Evolutionary conservation across 208 protist genomes (phyloP).

Genomic region (Trypanosoma vivax): DNA sequence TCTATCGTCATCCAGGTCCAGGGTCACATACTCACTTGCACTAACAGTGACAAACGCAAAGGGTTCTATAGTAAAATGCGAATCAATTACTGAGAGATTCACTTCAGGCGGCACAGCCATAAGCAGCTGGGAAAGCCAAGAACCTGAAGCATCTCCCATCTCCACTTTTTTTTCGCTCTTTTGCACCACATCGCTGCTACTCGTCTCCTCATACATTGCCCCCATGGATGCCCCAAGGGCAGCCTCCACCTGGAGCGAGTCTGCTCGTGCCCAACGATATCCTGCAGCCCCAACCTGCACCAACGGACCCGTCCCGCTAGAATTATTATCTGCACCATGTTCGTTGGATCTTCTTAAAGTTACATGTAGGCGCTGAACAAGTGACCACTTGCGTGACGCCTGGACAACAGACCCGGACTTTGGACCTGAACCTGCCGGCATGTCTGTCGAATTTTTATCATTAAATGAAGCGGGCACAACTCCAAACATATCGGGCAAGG

Average conservation of each 20-base stretch:
- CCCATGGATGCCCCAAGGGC: conserved; percentile 5
- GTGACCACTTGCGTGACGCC: conserved; percentile 16
- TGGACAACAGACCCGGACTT: conserved; percentile 7
- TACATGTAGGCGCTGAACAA: conserved; percentile 11
- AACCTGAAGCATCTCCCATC: conserved; percentile 1
- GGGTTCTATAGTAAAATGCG: background rate
- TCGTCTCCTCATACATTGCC: background rate
- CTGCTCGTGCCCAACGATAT: conserved; percentile 15
- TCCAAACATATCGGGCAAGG: conserved; percentile 28
- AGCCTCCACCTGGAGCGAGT: conserved; percentile 10
- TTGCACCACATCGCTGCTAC: background rate
- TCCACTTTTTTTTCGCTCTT: background rate
- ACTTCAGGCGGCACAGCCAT: conserved; percentile 6
- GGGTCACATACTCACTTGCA: conserved; percentile 31
- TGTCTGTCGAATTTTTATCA: background rate
- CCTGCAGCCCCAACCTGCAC: background rate
- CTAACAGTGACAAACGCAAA: conserved; percentile 44
- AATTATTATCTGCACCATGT: background rate
- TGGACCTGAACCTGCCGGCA: conserved; percentile 4
- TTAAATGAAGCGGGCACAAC: background rate
- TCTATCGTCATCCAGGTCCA: conserved; percentile 8
- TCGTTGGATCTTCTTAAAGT: background rate
- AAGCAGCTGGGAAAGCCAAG: conserved; percentile 1
- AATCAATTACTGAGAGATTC: conserved; percentile 5
- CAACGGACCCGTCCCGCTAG: background rate